A percentile compares a stretch with the other conserved stretches of the same genome.
Evolutionary conservation across 2,329 filamentous ascomycete species (phyloP).

Genomic region (Aspergillus nomiae): DNA sequence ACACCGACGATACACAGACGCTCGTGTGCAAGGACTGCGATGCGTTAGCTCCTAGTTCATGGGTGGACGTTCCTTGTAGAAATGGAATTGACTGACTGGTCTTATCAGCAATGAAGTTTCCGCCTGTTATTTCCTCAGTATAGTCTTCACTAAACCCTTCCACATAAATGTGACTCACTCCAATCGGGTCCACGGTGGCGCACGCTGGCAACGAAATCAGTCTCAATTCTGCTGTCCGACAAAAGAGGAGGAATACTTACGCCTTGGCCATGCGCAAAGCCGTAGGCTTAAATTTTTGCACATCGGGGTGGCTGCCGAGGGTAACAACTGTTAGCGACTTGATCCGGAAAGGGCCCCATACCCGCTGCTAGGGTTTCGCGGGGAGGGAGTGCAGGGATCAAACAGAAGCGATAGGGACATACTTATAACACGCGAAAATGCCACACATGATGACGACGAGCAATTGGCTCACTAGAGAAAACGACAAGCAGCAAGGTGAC

Average conservation of each 20-base stretch:
- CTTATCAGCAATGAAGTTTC: conserved; percentile 84
- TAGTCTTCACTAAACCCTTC: conserved; percentile 12
- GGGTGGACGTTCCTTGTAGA: not conserved
- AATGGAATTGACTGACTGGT: conserved; percentile 67
- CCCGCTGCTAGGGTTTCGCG: conserved; percentile 11
- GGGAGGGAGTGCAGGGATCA: conserved; percentile 9
- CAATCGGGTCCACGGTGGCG: conserved; percentile 97
- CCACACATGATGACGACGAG: conserved; percentile 76
- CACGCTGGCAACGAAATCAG: conserved; percentile 62
- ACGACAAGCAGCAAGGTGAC: conserved; percentile 10
- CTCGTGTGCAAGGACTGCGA: conserved; percentile 88
- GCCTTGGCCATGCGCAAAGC: conserved; percentile 92
- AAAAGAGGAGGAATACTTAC: conserved; percentile 58
- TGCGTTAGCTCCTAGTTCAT: conserved; percentile 24
- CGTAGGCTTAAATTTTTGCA: conserved; percentile 93
- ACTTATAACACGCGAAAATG: conserved; percentile 95
- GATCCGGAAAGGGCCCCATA: conserved; percentile 4
- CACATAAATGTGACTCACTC: conserved; percentile 67
- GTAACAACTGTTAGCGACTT: conserved; percentile 19
- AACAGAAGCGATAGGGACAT: conserved; percentile 44
- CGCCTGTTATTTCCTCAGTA: conserved; percentile 59
- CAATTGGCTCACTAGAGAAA: conserved; percentile 23
- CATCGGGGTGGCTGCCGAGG: conserved; percentile 73
- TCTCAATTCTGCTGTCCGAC: conserved; percentile 8
- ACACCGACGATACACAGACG: conserved; percentile 97